A percentile compares a stretch with the other conserved stretches of the same genome.
Conservation (phyloP, 1,284 basidiomycete species). For the Leccinum fallax region DNA sequence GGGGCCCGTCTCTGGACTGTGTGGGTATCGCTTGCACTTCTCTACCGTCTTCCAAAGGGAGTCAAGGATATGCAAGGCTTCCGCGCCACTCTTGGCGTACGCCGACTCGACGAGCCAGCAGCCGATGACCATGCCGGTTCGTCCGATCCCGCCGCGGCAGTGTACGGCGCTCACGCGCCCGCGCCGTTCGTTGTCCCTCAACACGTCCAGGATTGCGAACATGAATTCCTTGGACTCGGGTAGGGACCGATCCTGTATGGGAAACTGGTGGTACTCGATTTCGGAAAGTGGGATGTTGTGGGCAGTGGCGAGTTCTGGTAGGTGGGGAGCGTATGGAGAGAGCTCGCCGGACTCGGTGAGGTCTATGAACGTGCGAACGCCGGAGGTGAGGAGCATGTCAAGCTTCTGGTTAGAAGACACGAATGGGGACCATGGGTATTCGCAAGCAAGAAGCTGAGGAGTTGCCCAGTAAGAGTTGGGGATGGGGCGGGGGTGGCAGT, state of each 20-base stretch:
- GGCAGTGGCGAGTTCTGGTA: constrained; percentile 51
- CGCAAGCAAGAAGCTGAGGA: constrained; percentile 67
- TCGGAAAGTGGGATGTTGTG: constrained; percentile 54
- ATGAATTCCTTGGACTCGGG: constrained; percentile 60
- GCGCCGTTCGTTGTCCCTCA: constrained; percentile 56
- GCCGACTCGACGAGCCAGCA: constrained; percentile 76
- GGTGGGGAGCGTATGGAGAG: constrained; percentile 59
- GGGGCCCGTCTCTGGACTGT: constrained; percentile 76
- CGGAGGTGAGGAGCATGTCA: constrained; percentile 65
- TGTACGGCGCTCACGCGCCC: constrained; percentile 67
- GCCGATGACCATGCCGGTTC: constrained; percentile 74
- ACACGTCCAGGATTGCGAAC: constrained; percentile 54
- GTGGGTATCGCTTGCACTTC: constrained; percentile 71
- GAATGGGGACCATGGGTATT: constrained; percentile 72
- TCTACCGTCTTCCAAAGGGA: constrained; percentile 72
- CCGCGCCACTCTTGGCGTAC: constrained; percentile 57
- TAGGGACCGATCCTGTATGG: constrained; percentile 68
- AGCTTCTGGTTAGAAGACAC: constrained; percentile 56
- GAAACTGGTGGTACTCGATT: constrained; percentile 74
- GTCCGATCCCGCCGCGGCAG: constrained; percentile 74
- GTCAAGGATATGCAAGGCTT: constrained; percentile 64
- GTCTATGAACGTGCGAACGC: constrained; percentile 78
- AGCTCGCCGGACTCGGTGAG: constrained; percentile 75
- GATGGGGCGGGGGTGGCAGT: constrained; percentile 53
- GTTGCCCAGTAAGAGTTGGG: constrained; percentile 84